Percentiles rank a stretch among this genome's conserved stretches.
Conservation (phyloP, 495 filamentous ascomycete genomes). For the Talaromyces borbonicus region DNA sequence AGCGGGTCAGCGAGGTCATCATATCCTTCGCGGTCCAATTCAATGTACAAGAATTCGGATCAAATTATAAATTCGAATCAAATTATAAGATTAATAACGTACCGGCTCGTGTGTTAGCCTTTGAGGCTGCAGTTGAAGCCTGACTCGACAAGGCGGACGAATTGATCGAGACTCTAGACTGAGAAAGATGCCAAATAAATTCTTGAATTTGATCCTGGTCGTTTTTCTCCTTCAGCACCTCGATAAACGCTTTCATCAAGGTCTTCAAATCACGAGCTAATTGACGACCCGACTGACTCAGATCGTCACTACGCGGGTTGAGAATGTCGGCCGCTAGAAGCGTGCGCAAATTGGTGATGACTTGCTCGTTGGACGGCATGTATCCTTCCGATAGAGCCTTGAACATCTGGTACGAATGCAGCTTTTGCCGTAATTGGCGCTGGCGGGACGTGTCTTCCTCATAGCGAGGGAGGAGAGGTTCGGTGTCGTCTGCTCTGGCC, state of each 20-base stretch:
- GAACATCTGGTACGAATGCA: conserved; percentile 87
- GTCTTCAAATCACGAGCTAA: conserved; percentile 62
- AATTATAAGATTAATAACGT: conserved; percentile 15
- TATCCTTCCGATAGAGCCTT: conserved; percentile 75
- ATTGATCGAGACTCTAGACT: conserved; percentile 61
- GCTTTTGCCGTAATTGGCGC: conserved; percentile 65
- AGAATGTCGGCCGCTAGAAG: conserved; percentile 69
- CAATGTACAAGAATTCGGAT: too few relatives aligned
- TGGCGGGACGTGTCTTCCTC: conserved; percentile 73
- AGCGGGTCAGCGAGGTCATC: too few relatives aligned
- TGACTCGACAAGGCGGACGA: conserved; percentile 51
- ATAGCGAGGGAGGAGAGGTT: conserved; percentile 78
- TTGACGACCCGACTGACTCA: conserved; percentile 67
- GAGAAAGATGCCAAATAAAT: conserved; percentile 76
- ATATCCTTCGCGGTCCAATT: too few relatives aligned
- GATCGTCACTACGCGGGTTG: conserved; percentile 61
- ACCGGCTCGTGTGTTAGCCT: conserved; percentile 74
- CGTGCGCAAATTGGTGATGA: conserved; percentile 70
- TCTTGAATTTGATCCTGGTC: conserved; percentile 78
- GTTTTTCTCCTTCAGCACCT: conserved; percentile 73
- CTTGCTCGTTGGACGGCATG: conserved; percentile 85
- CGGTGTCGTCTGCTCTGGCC: conserved; percentile 41
- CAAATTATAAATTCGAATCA: too few relatives aligned
- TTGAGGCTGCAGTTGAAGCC: conserved; percentile 54
- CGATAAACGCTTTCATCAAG: conserved; percentile 65